phyloP scores from a whole-genome alignment of 192 early-diverging fungal species.

The Backusella parvicylindrica region DNA sequence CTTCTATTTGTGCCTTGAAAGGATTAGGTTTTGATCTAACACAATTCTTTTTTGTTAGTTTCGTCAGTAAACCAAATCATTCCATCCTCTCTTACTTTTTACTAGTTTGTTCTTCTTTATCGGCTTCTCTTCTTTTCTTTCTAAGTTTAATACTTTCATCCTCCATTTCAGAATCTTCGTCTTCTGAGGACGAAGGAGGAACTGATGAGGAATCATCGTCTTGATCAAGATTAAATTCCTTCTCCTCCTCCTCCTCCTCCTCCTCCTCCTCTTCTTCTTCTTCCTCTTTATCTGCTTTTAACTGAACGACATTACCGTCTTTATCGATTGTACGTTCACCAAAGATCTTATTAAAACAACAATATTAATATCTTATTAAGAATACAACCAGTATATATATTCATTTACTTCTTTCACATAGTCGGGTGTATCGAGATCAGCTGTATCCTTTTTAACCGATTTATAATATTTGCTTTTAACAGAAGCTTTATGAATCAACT shows the following conservation, averaged over 20 bases:
- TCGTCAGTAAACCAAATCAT: background rate
- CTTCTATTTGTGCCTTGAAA: constrained; percentile 23
- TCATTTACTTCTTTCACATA: constrained; percentile 35
- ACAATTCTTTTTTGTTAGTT: too few species aligned
- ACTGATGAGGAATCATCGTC: constrained; percentile 12
- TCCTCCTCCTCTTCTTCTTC: constrained; percentile 9
- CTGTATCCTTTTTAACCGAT: constrained; percentile 22
- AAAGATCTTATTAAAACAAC: constrained; percentile 28
- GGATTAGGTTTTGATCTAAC: constrained; percentile 35
- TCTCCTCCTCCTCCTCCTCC: too few species aligned
- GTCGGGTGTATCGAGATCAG: constrained; percentile 31
- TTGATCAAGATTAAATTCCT: constrained; percentile 21
- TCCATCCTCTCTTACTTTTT: background rate
- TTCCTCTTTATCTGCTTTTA: constrained; percentile 4
- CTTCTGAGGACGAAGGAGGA: background rate
- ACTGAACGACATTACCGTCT: constrained; percentile 37
- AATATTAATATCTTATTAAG: background rate
- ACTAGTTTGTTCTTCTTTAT: background rate
- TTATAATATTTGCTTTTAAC: constrained; percentile 40
- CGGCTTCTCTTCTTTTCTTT: constrained; percentile 12
- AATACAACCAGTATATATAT: background rate
- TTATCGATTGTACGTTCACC: constrained; percentile 34
- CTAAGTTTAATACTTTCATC: background rate
- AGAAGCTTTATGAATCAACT: constrained; percentile 36
- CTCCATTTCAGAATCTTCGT: constrained; percentile 11